Evolutionary conservation across 1,139 yeast genomes (phyloP), one percentile per base, ranked within the genome.

Genomic region (Candida sp.): DNA sequence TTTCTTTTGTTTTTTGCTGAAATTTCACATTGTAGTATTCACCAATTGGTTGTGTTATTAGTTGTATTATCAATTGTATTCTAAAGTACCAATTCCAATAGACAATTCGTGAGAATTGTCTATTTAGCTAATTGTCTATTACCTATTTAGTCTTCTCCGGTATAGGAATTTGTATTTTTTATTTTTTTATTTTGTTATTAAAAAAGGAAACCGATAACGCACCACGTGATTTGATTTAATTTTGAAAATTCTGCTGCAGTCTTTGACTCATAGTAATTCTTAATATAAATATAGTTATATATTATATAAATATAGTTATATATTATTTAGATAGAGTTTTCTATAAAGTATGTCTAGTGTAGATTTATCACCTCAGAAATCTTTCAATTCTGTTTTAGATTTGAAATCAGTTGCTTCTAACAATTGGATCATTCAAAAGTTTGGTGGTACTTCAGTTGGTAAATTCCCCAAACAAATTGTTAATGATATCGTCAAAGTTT

Each of bases 401-500:
- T 60, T 73, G 40, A 60, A 60, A 23, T 49, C 60, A 23, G 47
- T 38, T 36, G 52, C 52, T 22, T 43, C 53, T 23, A 43, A 40
- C 55, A 57, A 27, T 48, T 91, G 98, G 97, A 69, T 93, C 21
- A 87, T 93, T 6, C 99, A 93, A 63, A 93, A 93, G 65, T 93
- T 88, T 57, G 99, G 99, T 36, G 99, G 99, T 42, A 93, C 99
- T n/a, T 84, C 95, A 38, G 97, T 93, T 33, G 99, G 99, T 27
- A 93, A 93, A 62, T 91, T 91, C 62, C 88, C 97, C 5, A 81
- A 76, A 43, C 79, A 84, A 51, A 93, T 93, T 43, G 91, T 90
- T 15, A 86, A 86, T 50, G 88, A 89, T 52, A 89, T 93, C 41
- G 87, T 90, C 44, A 81, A 81, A 57, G 80, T 73, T 30, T 87